Evolutionary conservation across 768 basidiomycete genomes (phyloP), one percentile per base, ranked within the genome.

Genomic region (Collybia nuda): DNA sequence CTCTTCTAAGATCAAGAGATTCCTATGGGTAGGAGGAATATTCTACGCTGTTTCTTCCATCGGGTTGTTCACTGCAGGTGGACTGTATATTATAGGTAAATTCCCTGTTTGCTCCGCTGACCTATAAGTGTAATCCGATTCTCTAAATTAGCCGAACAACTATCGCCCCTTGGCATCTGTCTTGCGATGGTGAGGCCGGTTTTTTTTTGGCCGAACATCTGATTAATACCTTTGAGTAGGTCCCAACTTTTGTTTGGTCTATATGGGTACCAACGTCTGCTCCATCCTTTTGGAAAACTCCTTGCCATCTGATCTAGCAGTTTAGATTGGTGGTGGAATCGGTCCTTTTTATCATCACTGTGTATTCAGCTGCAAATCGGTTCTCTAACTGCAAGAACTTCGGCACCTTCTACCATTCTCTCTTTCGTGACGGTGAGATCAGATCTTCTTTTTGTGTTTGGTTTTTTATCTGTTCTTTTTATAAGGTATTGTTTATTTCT

Each of bases 231-330:
- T 40, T 24, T 22, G 9, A 2, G 23, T 38, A 56, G 55, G 45
- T 44, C 23, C 52, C 48, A 14, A 38, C 51, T 14, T 51, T 48
- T 23, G n/a, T 44, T 19, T 53, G 55, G 55, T 21, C 44, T 41
- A 21, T 22, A 5, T 56, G 52, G 52, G 15, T 56, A 32, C 55
- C 55, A 7, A 56, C 52, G 55, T 56, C 19, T 14, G 52, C 50
- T 39, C 22, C 17, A 22, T n/a, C 26, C 23, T 35, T 14, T 24
- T 3, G 6, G 6, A 14, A 32, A 14, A 40, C 4, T 21, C 18
- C 12, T 39, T n/a, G 19, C 28, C 19, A n/a, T 17, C 11, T 26
- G 4, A 17, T 5, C 29, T 32, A 12, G 18, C 9, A 21, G 14
- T 1, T 22, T 32, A 56, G 52, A 3, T 21, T 53, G n/a, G 29